Evolutionary conservation across 371 early-diverging fungal genomes (phyloP).

Genomic region (Mortierella sp.): DNA sequence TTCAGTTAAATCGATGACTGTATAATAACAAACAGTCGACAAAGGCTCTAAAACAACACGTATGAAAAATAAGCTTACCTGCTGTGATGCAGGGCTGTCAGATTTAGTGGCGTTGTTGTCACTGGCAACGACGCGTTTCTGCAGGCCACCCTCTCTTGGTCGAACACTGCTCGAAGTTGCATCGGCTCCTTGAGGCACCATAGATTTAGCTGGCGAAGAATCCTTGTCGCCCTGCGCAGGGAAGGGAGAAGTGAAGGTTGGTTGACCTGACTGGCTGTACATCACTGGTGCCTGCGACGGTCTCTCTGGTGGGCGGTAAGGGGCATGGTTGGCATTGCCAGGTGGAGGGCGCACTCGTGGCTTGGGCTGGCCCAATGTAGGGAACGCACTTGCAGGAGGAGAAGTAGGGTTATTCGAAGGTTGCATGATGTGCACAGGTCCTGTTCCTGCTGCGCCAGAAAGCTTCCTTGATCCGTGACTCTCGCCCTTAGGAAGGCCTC

Average conservation of each 20-base stretch:
- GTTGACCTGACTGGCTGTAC: conserved; percentile 52
- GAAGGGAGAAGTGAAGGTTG: conserved; percentile 36
- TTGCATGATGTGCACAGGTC: conserved; percentile 33
- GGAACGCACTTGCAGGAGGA: conserved; percentile 53
- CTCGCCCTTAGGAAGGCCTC: conserved; percentile 40
- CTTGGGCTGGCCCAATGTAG: conserved; percentile 22
- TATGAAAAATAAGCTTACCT: conserved; percentile 8
- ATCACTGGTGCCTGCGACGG: conserved; percentile 56
- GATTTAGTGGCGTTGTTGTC: conserved; percentile 33
- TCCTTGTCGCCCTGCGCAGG: conserved; percentile 24
- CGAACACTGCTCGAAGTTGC: conserved; percentile 50
- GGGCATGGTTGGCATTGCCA: conserved; percentile 37
- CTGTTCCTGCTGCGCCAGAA: conserved; percentile 26
- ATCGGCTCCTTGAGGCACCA: conserved; percentile 37
- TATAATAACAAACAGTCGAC: background rate
- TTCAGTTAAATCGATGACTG: background rate
- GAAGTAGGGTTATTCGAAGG: conserved; percentile 53
- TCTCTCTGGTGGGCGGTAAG: conserved; percentile 55
- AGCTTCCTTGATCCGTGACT: conserved; percentile 13
- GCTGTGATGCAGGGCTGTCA: background rate
- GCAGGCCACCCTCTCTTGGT: conserved; percentile 47
- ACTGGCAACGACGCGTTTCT: conserved; percentile 38
- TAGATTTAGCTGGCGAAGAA: conserved; percentile 20
- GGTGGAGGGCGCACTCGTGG: conserved; percentile 52
- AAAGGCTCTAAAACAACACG: background rate